These are phyloP conservation scores for Termitomyces sp. DNA, from an alignment of 768 basidiomycete genomes.

Conservation along the genomic window DNA sequence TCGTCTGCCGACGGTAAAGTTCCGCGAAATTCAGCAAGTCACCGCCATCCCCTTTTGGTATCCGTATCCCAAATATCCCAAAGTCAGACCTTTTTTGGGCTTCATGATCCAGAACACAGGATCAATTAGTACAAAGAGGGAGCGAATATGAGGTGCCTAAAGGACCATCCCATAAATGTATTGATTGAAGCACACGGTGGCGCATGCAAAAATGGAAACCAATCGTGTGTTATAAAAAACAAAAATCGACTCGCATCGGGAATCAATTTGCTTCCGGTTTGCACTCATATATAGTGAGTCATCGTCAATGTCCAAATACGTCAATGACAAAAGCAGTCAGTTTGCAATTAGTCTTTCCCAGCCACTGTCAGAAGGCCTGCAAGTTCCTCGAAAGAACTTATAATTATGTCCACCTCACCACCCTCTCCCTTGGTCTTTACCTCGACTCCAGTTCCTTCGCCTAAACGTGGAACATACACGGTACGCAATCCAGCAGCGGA, in stretches of 20 bases:
- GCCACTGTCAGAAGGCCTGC: constrained; percentile 21
- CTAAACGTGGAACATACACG: constrained; percentile 49
- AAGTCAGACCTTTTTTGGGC: background rate
- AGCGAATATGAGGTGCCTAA: background rate
- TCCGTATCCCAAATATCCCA: background rate
- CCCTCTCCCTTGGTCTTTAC: constrained; percentile 46
- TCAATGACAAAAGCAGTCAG: background rate
- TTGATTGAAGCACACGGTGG: background rate
- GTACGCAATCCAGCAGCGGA: constrained; percentile 49
- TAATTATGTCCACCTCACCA: constrained; percentile 55
- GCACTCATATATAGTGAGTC: background rate
- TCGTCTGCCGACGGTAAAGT: constrained; percentile 2
- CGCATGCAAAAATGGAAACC: background rate
- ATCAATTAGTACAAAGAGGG: background rate
- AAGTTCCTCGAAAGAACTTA: constrained; percentile 47
- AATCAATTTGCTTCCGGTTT: background rate
- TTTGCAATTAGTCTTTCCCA: background rate
- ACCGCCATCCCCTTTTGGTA: constrained; percentile 10
- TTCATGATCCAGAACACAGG: background rate
- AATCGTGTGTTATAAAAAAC: background rate
- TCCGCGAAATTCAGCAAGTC: constrained; percentile 2
- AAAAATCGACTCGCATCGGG: background rate
- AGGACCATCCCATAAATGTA: background rate
- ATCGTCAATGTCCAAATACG: background rate
- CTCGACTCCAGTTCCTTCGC: constrained; percentile 31